These are phyloP conservation scores for Alternaria sp. DNA, from an alignment of 2,329 filamentous ascomycete genomes.

Conservation along the genomic window DNA sequence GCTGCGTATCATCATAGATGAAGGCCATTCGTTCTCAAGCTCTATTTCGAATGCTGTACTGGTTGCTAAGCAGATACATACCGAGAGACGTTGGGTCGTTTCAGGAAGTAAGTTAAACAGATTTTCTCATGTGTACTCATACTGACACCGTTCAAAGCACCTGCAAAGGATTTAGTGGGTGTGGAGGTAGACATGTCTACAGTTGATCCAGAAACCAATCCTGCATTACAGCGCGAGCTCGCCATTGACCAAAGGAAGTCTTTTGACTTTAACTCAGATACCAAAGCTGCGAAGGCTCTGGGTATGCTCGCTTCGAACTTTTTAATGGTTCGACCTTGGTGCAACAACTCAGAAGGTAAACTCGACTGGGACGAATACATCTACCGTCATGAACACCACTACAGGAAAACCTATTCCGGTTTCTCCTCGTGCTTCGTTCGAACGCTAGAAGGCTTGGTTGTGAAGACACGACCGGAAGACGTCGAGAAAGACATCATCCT, in stretches of 20 bases:
- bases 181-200: constrained; percentile 67
- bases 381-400: constrained; percentile 58
- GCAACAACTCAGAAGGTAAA: constrained; percentile 67
- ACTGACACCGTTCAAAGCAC: constrained; percentile 56
- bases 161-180: constrained; percentile 82
- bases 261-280: constrained; percentile 49
- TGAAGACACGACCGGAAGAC: constrained; percentile 79
- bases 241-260: constrained; percentile 53
- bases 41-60: constrained; percentile 66
- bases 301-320: constrained; percentile 73
- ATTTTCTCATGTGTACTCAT: neutral
- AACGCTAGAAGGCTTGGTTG: constrained; percentile 79
- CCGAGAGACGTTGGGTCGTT: constrained; percentile 85
- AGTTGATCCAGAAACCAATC: constrained; percentile 43
- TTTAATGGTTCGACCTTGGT: constrained; percentile 80
- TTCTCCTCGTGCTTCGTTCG: constrained; percentile 68
- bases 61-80: constrained; percentile 62
- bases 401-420: constrained; percentile 64
- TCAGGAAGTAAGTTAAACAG: constrained; percentile 68
- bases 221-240: constrained; percentile 31
- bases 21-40: constrained; percentile 85
- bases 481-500: constrained; percentile 70
- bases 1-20: constrained; percentile 89
- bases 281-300: constrained; percentile 65
- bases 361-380: constrained; percentile 80